Percentiles rank a stretch among this genome's conserved stretches.
These are phyloP conservation scores for Malassezia obtusa DNA, from an alignment of 1,284 basidiomycete species.

Conservation along the genomic window DNA sequence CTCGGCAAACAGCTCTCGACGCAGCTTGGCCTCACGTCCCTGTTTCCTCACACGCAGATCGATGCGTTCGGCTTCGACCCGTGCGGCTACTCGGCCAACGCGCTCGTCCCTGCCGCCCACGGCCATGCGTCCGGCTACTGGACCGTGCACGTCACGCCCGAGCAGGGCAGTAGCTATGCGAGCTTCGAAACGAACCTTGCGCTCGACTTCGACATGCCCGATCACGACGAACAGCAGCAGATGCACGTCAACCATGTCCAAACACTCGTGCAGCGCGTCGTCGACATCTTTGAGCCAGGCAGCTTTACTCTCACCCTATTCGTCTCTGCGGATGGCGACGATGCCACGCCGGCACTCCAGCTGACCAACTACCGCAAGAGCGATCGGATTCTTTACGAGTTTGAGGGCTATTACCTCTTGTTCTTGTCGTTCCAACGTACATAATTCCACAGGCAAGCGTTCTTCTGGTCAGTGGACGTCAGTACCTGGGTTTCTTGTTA, in stretches of 20 bases:
- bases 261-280: constrained; percentile 73
- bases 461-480: no score
- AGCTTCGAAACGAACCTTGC: constrained; percentile 98
- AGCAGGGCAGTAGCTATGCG: constrained; percentile 92
- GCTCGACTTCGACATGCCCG: constrained; percentile 50
- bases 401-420: constrained; percentile 86
- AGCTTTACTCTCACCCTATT: constrained; percentile 82
- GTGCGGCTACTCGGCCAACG: constrained; percentile 94
- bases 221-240: background rate
- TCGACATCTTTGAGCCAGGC: constrained; percentile 83
- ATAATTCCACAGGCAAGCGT: background rate
- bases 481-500: no score
- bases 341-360: constrained; percentile 28
- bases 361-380: constrained; percentile 56
- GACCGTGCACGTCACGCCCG: constrained; percentile 97
- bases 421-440: constrained; percentile 50
- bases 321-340: constrained; percentile 57
- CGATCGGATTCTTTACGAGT: constrained; percentile 96
- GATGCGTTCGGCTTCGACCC: constrained; percentile 91
- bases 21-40: constrained; percentile 67
- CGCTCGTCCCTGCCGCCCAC: constrained; percentile 52
- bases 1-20: constrained; percentile 63
- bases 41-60: constrained; percentile 74
- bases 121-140: constrained; percentile 58
- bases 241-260: constrained; percentile 52